Base-by-base conservation (phyloP, 2,329 filamentous ascomycete genomes). In the Diaporthe citrichinensis region DNA sequence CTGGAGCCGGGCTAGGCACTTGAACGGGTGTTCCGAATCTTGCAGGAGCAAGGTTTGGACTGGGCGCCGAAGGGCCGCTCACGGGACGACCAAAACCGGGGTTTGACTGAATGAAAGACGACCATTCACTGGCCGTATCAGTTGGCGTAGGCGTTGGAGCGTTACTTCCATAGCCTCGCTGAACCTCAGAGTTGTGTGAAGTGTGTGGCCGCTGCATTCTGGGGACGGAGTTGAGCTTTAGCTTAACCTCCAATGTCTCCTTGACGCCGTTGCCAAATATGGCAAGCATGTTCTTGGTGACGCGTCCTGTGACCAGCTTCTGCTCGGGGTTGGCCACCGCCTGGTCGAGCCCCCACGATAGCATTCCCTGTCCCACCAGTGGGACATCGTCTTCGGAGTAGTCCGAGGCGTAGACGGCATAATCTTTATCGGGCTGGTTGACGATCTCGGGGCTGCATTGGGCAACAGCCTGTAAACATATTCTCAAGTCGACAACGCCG, bases 361-460 rank as follows among this genome's bases (percentile, higher is more conserved):
- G 88, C 92, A 98, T 95, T 72, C 97, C 97, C 84, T 99, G 96
- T 31, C 97, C 97, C 34, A 98, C 96, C 74, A 98, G 89, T 72
- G 97, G 97, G 25, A 93, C 95, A 81, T 98, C 96, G 78, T 94
- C 94, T 85, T 99, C 97, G 17, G 97, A 98, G 84, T 96, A 98
- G 84, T 99, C 97, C 86, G 95, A 95, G 41, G 96, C 95, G 85
- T 99, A 99, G 74, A 99, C 92, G n/a, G 95, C 97, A 85, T 97
- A 99, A 85, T 99, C 96, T 84, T 91, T 86, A 86, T 85, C 93
- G 89, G 76, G 93, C 82, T 87, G 93, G 88, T 81, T 91, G 62
- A 95, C 87, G 61, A 99, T 90, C 85, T 99, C 97, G 51, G 97
- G 97, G 82, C 97, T 98, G 86, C 89, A 90, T 74, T 91, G 87